Evolutionary conservation across 1,284 basidiomycete genomes (phyloP).

Genomic region (Hemileia vastatrix): DNA sequence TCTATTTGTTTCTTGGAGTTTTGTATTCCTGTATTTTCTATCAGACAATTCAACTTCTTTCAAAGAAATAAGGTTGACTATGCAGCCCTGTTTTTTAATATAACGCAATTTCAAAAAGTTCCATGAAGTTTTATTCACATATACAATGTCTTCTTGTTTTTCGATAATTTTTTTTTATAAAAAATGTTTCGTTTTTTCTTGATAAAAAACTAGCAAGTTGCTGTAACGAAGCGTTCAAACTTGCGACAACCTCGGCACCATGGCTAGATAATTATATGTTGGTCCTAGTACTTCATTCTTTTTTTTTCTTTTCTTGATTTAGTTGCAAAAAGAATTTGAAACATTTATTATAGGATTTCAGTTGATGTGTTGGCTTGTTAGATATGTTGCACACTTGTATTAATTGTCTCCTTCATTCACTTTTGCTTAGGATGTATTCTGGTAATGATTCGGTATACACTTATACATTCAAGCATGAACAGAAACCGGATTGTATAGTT

Average conservation of each 20-base stretch:
- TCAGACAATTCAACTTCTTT: too few species aligned
- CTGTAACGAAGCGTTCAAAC: slow-evolving; percentile 98
- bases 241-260: slow-evolving; percentile 86
- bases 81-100: too few species aligned
- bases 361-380: neutral
- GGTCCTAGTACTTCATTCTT: neutral
- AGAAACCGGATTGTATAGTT: slow-evolving; percentile 85
- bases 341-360: slow-evolving; percentile 34
- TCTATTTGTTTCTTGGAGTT: too few species aligned
- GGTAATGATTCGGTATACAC: slow-evolving; percentile 96
- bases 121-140: too few species aligned
- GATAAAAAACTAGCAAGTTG: slow-evolving; percentile 62
- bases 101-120: too few species aligned
- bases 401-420: neutral
- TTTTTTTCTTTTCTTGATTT: too few species aligned
- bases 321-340: slow-evolving; percentile 37
- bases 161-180: too few species aligned
- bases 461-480: slow-evolving; percentile 93
- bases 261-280: slow-evolving; percentile 93
- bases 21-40: too few species aligned
- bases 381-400: too few species aligned
- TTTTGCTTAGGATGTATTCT: slow-evolving; percentile 50
- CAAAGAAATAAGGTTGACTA: too few species aligned
- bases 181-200: neutral
- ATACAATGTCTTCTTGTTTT: too few species aligned